These are phyloP conservation scores for Ormosia semicastrata DNA, from an alignment of 306 rosid species.

Conservation along the genomic window DNA sequence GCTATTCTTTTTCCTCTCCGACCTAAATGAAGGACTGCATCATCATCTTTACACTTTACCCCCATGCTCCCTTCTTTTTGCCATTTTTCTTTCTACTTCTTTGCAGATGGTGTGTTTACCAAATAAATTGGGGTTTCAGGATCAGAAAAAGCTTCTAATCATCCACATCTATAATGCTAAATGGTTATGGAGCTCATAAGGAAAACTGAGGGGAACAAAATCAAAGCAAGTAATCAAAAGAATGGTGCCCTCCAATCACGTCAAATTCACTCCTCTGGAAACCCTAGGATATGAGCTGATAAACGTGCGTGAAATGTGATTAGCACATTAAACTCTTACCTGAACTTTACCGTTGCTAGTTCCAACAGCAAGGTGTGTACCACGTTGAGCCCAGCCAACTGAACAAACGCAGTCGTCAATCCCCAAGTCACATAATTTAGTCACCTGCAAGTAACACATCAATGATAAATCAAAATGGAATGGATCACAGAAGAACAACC, in stretches of 20 bases:
- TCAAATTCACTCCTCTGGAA: conserved; percentile 3
- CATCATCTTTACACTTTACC: not conserved
- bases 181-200: not conserved
- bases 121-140: conserved; percentile 13
- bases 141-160: not conserved
- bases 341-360: conserved; percentile 93
- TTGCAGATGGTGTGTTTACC: not conserved
- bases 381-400: conserved; percentile 98
- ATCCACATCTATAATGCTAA: not conserved
- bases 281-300: not conserved
- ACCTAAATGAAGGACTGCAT: conserved; percentile 2
- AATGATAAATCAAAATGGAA: conserved; percentile 21
- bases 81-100: not conserved
- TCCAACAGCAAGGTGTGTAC: conserved; percentile 96
- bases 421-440: conserved; percentile 95
- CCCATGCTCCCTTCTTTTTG: not conserved
- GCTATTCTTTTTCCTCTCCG: not conserved
- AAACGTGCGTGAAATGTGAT: not conserved
- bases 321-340: conserved; percentile 44
- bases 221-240: not conserved
- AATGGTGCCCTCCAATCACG: not conserved
- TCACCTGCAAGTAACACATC: conserved; percentile 60
- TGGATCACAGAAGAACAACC: not conserved
- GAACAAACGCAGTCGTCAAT: conserved; percentile 90
- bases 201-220: not conserved